Evolutionary conservation across 768 basidiomycete species (phyloP), one percentile per base, ranked within the genome.

Genomic region (Hemileccinum impolitum): DNA sequence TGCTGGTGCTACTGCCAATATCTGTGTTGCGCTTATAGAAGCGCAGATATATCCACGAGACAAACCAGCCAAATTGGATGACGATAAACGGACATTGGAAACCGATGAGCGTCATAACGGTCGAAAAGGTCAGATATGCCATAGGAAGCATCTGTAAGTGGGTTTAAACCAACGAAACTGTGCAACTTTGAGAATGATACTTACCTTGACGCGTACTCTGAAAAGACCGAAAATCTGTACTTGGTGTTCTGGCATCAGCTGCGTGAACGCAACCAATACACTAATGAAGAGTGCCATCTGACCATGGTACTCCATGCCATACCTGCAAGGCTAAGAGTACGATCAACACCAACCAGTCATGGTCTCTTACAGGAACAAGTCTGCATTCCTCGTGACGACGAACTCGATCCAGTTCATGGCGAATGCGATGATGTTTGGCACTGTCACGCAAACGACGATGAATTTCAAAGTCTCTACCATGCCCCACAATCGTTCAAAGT

Each of bases 31-130:
- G 85, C 72, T 98, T 98, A 77, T 97, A 93, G 75, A 99, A 98
- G 32, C 96, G 84, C 30, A 99, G 80, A 70, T 96, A 99, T 46
- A 90, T 77, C 89, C 93, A 99, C 28, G 88, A 80, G 8, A 94
- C 89, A 48, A 96, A 87, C 93, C 95, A 99, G n/a, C 95, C 96
- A 66, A 97, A 99, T 64, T 99, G 96, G 55, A 98, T 94, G 62
- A 94, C 72, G 43, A 94, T 91, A 75, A 83, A 95, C 14, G 92
- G 93, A 49, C 83, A 86, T 65, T 93, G 93, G 71, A 85, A 85
- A 18, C 92, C 93, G 39, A 93, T 50, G 41, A 95, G 56, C 54
- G 84, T 87, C 71, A 92, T 75, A 23, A 96, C 78, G 51, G 88
- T 92, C 10, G 94, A 97, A 48, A 97, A 69, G 2, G 90, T 87